Evolutionary conservation across 495 filamentous ascomycete species (phyloP).

Genomic region (Clavariopsis aquatica): DNA sequence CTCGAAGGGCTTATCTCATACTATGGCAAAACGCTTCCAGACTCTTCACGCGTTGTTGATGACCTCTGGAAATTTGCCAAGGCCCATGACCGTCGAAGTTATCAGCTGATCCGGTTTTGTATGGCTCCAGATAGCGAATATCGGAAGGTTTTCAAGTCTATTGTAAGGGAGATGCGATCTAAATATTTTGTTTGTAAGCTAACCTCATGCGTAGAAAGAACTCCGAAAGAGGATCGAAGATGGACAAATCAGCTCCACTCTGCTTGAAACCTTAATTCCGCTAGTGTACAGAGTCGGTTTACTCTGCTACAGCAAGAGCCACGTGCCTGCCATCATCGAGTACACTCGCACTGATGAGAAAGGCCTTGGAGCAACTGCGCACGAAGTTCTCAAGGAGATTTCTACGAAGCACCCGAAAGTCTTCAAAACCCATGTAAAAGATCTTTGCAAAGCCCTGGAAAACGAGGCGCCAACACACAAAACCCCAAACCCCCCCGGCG

Average conservation of each 20-base stretch:
- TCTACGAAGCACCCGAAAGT: slow-evolving; percentile 84
- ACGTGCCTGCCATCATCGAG: slow-evolving; percentile 85
- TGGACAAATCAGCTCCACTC: slow-evolving; percentile 54
- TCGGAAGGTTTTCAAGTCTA: slow-evolving; percentile 80
- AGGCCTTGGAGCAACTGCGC: slow-evolving; percentile 72
- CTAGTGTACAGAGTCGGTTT: slow-evolving; percentile 80
- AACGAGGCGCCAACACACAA: slow-evolving; percentile 71
- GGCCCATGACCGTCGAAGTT: slow-evolving; percentile 83
- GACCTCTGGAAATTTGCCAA: slow-evolving; percentile 92
- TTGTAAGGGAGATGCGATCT: slow-evolving; percentile 47
- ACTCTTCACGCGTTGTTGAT: slow-evolving; percentile 61
- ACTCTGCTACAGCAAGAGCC: slow-evolving; percentile 89
- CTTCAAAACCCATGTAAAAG: slow-evolving; percentile 86
- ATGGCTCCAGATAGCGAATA: slow-evolving; percentile 89
- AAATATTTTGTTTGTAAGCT: not conserved
- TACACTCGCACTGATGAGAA: slow-evolving; percentile 80
- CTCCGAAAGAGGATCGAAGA: slow-evolving; percentile 77
- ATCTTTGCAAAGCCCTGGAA: slow-evolving; percentile 83
- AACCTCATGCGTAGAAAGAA: slow-evolving; percentile 59
- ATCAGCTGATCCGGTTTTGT: slow-evolving; percentile 82
- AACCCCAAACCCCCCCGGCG: slow-evolving; percentile 63
- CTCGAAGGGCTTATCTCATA: slow-evolving; percentile 68
- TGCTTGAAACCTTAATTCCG: slow-evolving; percentile 79
- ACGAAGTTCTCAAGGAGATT: slow-evolving; percentile 91
- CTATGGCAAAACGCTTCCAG: slow-evolving; percentile 72